phyloP scores from a whole-genome alignment of 116 monocot species.

The Cymodocea nodosa region DNA sequence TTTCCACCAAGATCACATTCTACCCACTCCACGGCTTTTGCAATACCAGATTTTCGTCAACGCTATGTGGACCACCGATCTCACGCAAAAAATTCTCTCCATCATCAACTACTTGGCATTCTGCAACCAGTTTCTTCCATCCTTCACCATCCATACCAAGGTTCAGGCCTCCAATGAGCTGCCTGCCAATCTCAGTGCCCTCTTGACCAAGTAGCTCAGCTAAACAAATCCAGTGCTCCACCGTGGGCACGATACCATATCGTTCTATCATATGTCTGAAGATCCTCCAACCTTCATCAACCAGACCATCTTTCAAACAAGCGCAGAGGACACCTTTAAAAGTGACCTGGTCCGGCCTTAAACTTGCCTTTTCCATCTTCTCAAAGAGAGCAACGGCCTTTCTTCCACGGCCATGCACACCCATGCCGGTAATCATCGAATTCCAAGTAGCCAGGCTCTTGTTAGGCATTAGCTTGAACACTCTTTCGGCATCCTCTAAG shows the following conservation, averaged over 20 bases:
- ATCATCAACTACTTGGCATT: not conserved
- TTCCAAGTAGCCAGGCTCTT: slow-evolving; percentile 52
- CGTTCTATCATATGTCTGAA: slow-evolving; percentile 19
- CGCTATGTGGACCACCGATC: not conserved
- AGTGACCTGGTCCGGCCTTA: slow-evolving; percentile 41
- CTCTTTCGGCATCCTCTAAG: slow-evolving; percentile 31
- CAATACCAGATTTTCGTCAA: too few relatives aligned
- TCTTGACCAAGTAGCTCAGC: slow-evolving; percentile 18
- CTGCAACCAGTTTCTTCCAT: slow-evolving; percentile 1
- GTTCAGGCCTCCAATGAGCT: not conserved
- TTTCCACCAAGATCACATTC: too few relatives aligned
- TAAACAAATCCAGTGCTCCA: slow-evolving; percentile 29
- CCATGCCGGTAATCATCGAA: slow-evolving; percentile 52
- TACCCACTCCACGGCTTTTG: too few relatives aligned
- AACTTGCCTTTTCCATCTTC: slow-evolving; percentile 23
- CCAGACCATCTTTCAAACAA: slow-evolving; percentile 24
- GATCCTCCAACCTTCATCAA: slow-evolving; percentile 17
- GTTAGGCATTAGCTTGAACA: slow-evolving; percentile 32
- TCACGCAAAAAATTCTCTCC: slow-evolving; percentile 1
- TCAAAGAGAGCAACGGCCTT: slow-evolving; percentile 36
- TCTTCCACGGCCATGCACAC: slow-evolving; percentile 34
- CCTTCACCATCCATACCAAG: not conserved
- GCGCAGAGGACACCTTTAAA: slow-evolving; percentile 37
- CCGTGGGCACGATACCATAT: slow-evolving; percentile 14
- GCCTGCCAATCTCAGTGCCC: not conserved